These are phyloP conservation scores for Salvia rosmarinus DNA, from an alignment of 257 asterid genomes.

Conservation along the genomic window DNA sequence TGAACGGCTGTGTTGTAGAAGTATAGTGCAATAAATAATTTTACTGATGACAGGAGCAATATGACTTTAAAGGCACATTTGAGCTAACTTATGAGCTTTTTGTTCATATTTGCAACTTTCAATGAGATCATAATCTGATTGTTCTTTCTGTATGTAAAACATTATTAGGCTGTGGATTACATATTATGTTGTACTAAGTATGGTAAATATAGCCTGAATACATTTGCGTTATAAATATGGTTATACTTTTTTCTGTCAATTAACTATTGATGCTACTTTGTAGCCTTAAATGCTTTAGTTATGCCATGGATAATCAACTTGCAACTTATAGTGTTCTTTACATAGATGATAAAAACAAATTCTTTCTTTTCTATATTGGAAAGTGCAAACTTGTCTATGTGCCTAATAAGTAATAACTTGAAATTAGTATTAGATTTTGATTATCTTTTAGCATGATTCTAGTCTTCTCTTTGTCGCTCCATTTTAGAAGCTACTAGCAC, in stretches of 20 bases:
- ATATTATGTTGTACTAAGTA: conserved; percentile 7
- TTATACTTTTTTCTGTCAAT: neutral
- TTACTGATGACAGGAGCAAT: neutral
- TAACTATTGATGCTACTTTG: neutral
- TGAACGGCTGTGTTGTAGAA: neutral
- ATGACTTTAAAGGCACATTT: neutral
- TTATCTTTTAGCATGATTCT: neutral
- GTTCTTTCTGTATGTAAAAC: neutral
- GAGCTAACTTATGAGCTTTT: neutral
- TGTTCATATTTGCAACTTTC: neutral
- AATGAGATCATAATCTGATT: neutral
- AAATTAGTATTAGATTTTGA: neutral
- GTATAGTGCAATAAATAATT: neutral
- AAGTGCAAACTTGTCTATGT: neutral
- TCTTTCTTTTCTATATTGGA: too few relatives aligned
- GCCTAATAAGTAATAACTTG: neutral
- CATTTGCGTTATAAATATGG: neutral
- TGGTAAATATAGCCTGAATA: conserved; percentile 17
- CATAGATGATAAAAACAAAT: neutral
- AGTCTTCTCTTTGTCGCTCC: neutral
- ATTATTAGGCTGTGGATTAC: neutral
- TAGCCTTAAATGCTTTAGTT: neutral
- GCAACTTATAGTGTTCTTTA: neutral
- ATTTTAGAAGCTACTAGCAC: neutral
- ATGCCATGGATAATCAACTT: neutral